Conservation (phyloP, 352 stramenopile species). For the Phytophthora ramorum region DNA sequence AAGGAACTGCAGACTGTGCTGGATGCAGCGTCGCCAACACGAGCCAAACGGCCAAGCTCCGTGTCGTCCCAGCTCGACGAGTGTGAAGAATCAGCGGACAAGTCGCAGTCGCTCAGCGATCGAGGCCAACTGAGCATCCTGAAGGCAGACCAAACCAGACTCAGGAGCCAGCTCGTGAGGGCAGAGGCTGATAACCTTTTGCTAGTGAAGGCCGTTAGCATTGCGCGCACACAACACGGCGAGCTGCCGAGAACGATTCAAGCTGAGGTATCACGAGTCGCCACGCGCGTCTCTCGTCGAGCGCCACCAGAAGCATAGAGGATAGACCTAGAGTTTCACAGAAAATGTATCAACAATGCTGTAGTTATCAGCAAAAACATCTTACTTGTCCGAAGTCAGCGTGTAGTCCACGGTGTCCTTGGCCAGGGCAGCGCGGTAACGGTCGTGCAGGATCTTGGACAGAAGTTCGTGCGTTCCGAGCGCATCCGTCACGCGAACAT, state of each 20-base stretch:
- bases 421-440: slow-evolving; percentile 50
- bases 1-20: slow-evolving; percentile 49
- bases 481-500: slow-evolving; percentile 70
- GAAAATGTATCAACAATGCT: slow-evolving; percentile 1
- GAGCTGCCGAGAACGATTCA: slow-evolving; percentile 60
- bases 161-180: slow-evolving; percentile 70
- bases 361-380: slow-evolving; percentile 2
- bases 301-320: slow-evolving; percentile 28
- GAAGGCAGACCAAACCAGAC: slow-evolving; percentile 49
- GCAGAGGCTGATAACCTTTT: slow-evolving; percentile 68
- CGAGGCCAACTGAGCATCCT: slow-evolving; percentile 44
- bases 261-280: slow-evolving; percentile 63
- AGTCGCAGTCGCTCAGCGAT: slow-evolving; percentile 21
- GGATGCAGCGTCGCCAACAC: slow-evolving; percentile 2
- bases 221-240: slow-evolving; percentile 60
- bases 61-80: slow-evolving; percentile 1
- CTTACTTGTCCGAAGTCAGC: slow-evolving; percentile 23
- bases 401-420: slow-evolving; percentile 36
- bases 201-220: slow-evolving; percentile 69
- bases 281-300: slow-evolving; percentile 43
- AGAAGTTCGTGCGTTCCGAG: slow-evolving; percentile 71
- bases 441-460: slow-evolving; percentile 69
- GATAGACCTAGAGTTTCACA: not conserved
- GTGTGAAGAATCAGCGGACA: slow-evolving; percentile 1
- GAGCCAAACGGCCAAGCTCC: not conserved